Base-by-base conservation (phyloP, 257 asterid species). In the Salvia splendens region DNA sequence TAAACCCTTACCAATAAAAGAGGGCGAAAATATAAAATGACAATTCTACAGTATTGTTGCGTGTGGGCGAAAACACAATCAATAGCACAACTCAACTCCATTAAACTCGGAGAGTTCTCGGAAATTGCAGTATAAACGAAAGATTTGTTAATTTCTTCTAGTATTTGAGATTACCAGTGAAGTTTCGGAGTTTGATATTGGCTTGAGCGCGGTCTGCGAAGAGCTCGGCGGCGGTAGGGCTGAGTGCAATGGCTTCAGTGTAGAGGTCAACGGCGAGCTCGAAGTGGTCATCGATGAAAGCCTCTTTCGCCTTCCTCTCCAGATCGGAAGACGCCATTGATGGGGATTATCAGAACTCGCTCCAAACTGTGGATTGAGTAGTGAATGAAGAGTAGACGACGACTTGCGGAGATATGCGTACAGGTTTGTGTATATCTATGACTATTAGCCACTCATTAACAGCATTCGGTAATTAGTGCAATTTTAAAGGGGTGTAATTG, bases 241-340 rank as follows among this genome's bases (percentile, higher is more conserved):
- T 79, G 57, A 84, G 20, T 5, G 78, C 59, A 67, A 94, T 91
- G 77, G 98, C 99, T 71, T 87, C 93, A 46, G 96, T 63, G 81
- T 91, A 94, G 49, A 94, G 96, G 85, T 91, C 96, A 89, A 85
- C 87, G 83, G 99, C 98, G 3, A 91, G 89, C 46, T 94, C 96
- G 78, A 94, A 94, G 86, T 87, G 93, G 85, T 94, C 99, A 30
- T 94, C 98, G 38, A 94, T 94, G 78, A 94, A 94, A 38, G 99
- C 99, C 12, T 85, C 96, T 60, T 81, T 85, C 5, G 96, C 99
- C 86, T 77, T 86, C 10, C 80, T 68, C 79, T 87, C 96, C 80
- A 94, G 95, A 94, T 87, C 99, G 78, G 87, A 71, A 42, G 92
- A 68, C 82, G 94, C 92, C 97, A 93, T 89, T 70, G 85, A 48